Evolutionary conservation across 2,329 filamentous ascomycete species (phyloP), one percentile per base, ranked within the genome.

Genomic region (Thielaviopsis euricoi): DNA sequence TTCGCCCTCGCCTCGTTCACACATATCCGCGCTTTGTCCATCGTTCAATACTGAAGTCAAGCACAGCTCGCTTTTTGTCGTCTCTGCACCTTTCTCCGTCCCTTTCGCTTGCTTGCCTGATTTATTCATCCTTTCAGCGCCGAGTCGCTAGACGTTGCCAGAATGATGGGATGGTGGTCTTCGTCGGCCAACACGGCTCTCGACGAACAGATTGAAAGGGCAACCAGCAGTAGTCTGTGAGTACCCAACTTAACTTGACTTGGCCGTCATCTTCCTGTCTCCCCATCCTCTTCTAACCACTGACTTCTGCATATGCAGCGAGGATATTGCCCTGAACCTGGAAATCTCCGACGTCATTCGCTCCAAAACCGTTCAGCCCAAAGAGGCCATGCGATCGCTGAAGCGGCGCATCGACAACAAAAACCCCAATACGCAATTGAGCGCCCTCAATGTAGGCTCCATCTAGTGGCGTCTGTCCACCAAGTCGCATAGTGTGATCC

Each of bases 281-380:
- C 1, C 26, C 21, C 12, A 10, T n/a, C 17, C 19, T 50, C 17
- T n/a, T 10, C 40, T 61, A 50, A 17, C 19, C 52, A 25, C 26
- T 19, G n/a, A n/a, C n/a, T 53, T 19, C 17, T 21, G 13, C 51
- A 22, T 40, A 52, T 59, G 19, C 65, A 94, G 89, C 64, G 90
- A 98, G 73, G 91, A 98, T 68, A 97, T 98, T 69, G 86, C 93
- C 48, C 81, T 96, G 64, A 97, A 97, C 70, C 83, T 98, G 67
- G 93, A 98, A 72, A 97, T 98, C 65, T 96, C 91, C 70, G 93
- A 98, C 74, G 77, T 95, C 65, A 96, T 98, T 71, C 83, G 93
- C 65, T 97, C 90, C 67, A 97, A 97, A 76, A 95, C 89, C 19
- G 91, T 98, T 55, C 89, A 90, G 70, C 91, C 93, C 57, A 96